Evolutionary conservation across 164 flowering plant species (phyloP), one percentile per base, ranked within the genome.

Genomic region (Akebia trifoliata): DNA sequence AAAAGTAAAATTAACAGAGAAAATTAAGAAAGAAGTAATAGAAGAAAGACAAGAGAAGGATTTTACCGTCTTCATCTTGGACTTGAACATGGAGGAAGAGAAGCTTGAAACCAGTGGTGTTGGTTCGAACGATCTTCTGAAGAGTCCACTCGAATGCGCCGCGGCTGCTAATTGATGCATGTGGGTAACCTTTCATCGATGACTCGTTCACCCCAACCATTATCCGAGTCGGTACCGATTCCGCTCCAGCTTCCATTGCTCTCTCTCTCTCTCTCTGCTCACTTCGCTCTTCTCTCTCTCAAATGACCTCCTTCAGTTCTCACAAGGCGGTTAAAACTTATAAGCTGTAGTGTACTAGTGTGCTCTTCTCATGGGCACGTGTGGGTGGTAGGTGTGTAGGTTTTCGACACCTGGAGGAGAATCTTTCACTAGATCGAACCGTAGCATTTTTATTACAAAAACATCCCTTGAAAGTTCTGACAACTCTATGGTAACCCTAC

Each of bases 141-240:
- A 93, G 69, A 40, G 84, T 83, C 97, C 99, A 93, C 3, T 87
- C 86, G 61, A 90, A 93, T 20, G 99, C 99, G 40, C 81, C 67
- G 43, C 69, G 72, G 76, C 96, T 82, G 72, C 99, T 93, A 26
- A 93, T 93, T 20, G 99, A 90, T 1, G 97, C 58, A 53, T 81
- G 79, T 0, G 99, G 99, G 46, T 93, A 90, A 0, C 97, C 97
- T 57, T 76, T 90, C 50, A 93, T 74, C 1, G 81, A 81, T 11
- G 97, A 93, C 78, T 90, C 77, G 80, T 82, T 93, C 75, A 93
- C 97, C 6, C 72, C 96, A 17, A 93, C 6, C 95, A 93, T 68
- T 51, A 87, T 65, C 74, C 86, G 79, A 67, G 96, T 93, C 38
- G 82, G 76, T 62, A 66, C 84, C 55, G 50, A 50, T 45, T 35